phyloP scores from a whole-genome alignment of 768 basidiomycete species.

The Hericium erinaceus region DNA sequence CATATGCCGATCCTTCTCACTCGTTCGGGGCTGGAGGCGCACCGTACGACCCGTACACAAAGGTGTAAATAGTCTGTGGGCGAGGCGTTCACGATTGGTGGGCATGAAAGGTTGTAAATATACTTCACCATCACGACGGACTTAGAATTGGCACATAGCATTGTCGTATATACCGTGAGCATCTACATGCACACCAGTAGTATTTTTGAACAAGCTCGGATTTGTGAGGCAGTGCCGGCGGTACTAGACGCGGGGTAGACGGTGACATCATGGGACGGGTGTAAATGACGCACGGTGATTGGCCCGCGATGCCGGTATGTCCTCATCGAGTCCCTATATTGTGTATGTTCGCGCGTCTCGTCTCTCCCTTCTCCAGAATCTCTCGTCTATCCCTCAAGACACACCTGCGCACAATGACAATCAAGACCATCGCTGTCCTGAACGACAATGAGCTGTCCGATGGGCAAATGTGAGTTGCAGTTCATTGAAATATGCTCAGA shows the following conservation, averaged over 20 bases:
- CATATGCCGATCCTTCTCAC: neutral
- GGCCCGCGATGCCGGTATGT: too few species aligned
- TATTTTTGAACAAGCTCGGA: too few species aligned
- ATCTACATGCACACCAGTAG: too few species aligned
- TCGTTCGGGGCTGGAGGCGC: neutral
- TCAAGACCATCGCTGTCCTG: slow-evolving; percentile 39
- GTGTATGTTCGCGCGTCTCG: neutral
- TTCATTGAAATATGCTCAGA: neutral
- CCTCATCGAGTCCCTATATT: neutral
- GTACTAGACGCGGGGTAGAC: too few species aligned
- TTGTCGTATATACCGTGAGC: too few species aligned
- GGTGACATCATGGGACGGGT: too few species aligned
- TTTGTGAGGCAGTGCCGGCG: too few species aligned
- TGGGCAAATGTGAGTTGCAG: slow-evolving; percentile 40
- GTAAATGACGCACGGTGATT: too few species aligned
- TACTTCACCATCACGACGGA: neutral
- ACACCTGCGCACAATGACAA: slow-evolving; percentile 21
- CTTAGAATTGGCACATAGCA: neutral
- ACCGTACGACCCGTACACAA: neutral
- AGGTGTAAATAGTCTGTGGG: too few species aligned
- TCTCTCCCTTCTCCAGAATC: neutral
- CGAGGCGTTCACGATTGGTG: too few species aligned
- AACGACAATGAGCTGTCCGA: slow-evolving; percentile 37
- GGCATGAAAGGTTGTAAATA: too few species aligned
- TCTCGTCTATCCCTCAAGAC: neutral